phyloP scores from a whole-genome alignment of 2,329 filamentous ascomycete genomes.

The Paraconiothyrium sp. region DNA sequence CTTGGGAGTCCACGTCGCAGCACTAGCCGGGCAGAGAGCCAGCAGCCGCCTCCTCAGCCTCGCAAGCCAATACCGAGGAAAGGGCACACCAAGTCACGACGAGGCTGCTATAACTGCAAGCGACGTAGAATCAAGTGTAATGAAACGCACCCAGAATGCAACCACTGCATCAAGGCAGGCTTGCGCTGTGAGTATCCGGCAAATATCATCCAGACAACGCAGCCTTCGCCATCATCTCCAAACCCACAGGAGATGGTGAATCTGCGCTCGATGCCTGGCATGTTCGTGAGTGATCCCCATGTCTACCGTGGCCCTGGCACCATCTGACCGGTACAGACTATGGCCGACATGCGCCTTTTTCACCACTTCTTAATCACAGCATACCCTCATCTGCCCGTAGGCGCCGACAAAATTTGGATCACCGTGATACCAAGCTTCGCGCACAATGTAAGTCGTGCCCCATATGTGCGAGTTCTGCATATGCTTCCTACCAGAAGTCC shows the following conservation, averaged over 20 bases:
- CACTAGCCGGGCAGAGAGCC: conserved; percentile 17
- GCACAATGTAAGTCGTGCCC: conserved; percentile 63
- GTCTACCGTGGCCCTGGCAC: conserved; percentile 13
- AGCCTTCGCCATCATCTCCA: conserved; percentile 31
- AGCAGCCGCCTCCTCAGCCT: conserved; percentile 33
- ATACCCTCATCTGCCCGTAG: conserved; percentile 71
- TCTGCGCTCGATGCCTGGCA: conserved; percentile 43
- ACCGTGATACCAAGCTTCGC: conserved; percentile 73
- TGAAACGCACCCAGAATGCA: conserved; percentile 70
- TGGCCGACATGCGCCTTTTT: conserved; percentile 73
- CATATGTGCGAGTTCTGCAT: background rate
- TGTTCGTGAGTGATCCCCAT: conserved; percentile 40
- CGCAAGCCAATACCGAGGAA: conserved; percentile 56
- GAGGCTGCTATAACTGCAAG: conserved; percentile 75
- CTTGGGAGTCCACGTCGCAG: conserved; percentile 28
- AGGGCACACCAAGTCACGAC: conserved; percentile 72
- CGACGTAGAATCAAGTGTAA: conserved; percentile 74
- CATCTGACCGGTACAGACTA: conserved; percentile 36
- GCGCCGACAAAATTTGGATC: conserved; percentile 73
- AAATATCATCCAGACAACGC: conserved; percentile 45
- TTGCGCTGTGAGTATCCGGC: conserved; percentile 71
- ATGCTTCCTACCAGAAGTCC: background rate
- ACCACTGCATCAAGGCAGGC: conserved; percentile 70
- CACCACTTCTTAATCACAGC: conserved; percentile 71
- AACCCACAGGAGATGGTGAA: conserved; percentile 39